Evolutionary conservation across 805 yeast genomes (phyloP).

Genomic region (Lipomyces sp.): DNA sequence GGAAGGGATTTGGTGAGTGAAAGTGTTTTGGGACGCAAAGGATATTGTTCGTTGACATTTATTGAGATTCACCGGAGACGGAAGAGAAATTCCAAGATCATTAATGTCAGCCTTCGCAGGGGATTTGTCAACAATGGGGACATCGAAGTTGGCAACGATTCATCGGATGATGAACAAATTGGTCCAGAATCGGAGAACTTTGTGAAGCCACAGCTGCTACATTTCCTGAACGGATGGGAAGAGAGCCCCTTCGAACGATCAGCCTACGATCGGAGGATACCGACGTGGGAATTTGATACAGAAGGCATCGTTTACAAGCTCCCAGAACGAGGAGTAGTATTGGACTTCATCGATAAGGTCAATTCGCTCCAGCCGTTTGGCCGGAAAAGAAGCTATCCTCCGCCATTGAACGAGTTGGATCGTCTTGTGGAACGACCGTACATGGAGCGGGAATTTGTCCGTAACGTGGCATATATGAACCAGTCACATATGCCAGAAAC

Average conservation of each 20-base stretch:
- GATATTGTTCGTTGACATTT: background rate
- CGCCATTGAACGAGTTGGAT: slow-evolving; percentile 26
- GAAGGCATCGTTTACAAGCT: slow-evolving; percentile 62
- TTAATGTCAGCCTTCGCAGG: slow-evolving; percentile 61
- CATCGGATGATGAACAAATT: slow-evolving; percentile 48
- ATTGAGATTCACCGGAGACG: slow-evolving; percentile 49
- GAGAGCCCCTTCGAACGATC: slow-evolving; percentile 21
- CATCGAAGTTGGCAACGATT: slow-evolving; percentile 56
- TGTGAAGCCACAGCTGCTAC: slow-evolving; percentile 28
- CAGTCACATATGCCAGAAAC: slow-evolving; percentile 37
- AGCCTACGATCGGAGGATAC: slow-evolving; percentile 32
- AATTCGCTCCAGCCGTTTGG: slow-evolving; percentile 40
- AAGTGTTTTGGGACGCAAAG: background rate
- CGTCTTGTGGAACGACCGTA: slow-evolving; percentile 30
- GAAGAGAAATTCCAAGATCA: slow-evolving; percentile 55
- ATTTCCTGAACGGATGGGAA: slow-evolving; percentile 32
- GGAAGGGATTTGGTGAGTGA: slow-evolving; percentile 32
- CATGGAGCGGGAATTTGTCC: slow-evolving; percentile 32
- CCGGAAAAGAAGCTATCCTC: slow-evolving; percentile 8
- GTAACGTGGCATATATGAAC: slow-evolving; percentile 38
- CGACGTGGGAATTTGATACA: slow-evolving; percentile 42
- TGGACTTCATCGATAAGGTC: slow-evolving; percentile 69
- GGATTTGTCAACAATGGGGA: slow-evolving; percentile 62
- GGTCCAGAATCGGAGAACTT: slow-evolving; percentile 24
- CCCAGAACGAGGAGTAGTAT: slow-evolving; percentile 68